A percentile compares a stretch with the other conserved stretches of the same genome.
Conservation (phyloP, 768 basidiomycete genomes). For the Boletus vinaceobasis region DNA sequence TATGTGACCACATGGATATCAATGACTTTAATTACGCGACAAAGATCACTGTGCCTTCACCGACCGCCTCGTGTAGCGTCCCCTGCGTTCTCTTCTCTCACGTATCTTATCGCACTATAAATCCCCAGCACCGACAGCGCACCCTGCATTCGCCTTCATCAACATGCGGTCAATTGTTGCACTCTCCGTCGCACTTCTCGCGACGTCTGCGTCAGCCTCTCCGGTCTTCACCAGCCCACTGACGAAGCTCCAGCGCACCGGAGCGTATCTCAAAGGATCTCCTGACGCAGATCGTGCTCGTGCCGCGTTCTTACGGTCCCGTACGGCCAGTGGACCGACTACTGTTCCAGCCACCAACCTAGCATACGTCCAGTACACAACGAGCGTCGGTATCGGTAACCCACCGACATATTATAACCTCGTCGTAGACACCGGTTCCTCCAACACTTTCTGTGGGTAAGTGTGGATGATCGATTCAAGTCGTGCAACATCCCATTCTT, state of each 20-base stretch:
- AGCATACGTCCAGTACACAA: slow-evolving; percentile 16
- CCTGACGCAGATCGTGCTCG: slow-evolving; percentile 19
- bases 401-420: slow-evolving; percentile 29
- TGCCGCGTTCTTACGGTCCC: slow-evolving; percentile 6
- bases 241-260: slow-evolving; percentile 9
- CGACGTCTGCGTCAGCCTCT: slow-evolving; percentile 4
- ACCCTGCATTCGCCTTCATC: not conserved
- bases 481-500: not conserved
- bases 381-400: slow-evolving; percentile 24
- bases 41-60: not conserved
- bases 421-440: slow-evolving; percentile 31
- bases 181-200: slow-evolving; percentile 6
- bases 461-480: not conserved
- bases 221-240: slow-evolving; percentile 7
- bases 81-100: not conserved
- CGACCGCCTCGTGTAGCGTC: not conserved
- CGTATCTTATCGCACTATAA: slow-evolving; percentile 2
- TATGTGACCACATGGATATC: not conserved
- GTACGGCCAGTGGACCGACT: slow-evolving; percentile 1
- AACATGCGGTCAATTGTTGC: slow-evolving; percentile 13
- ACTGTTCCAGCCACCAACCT: slow-evolving; percentile 16
- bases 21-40: not conserved
- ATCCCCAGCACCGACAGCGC: not conserved
- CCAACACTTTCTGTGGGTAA: slow-evolving; percentile 29
- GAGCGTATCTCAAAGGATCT: slow-evolving; percentile 16